phyloP scores from a whole-genome alignment of 164 flowering plant genomes.

The Tinospora cordifolia region DNA sequence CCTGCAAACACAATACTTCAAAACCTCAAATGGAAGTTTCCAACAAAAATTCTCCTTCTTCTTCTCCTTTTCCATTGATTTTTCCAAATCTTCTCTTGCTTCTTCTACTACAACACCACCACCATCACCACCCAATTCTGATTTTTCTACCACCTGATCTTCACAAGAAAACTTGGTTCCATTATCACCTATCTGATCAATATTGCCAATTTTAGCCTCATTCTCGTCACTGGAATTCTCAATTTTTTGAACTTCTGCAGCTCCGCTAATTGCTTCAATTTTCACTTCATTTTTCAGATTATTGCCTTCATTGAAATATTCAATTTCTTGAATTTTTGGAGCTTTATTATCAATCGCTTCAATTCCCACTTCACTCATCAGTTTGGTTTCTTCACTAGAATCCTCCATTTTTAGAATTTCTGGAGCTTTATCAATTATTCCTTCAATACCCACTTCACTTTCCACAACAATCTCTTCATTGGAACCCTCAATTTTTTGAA shows the following conservation, averaged over 20 bases:
- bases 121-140: not conserved
- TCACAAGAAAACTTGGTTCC: constrained; percentile 11
- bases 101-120: constrained; percentile 11
- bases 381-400: too few species aligned
- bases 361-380: not conserved
- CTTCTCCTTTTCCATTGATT: constrained; percentile 16
- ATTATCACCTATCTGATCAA: constrained; percentile 5
- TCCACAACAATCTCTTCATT: constrained; percentile 5
- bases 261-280: too few species aligned
- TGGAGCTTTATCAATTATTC: not conserved
- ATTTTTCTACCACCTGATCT: constrained; percentile 1
- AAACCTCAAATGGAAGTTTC: constrained; percentile 74
- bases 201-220: constrained; percentile 8
- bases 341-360: not conserved
- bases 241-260: too few species aligned
- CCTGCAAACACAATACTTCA: constrained; percentile 59
- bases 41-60: constrained; percentile 62
- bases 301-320: too few species aligned
- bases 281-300: too few species aligned
- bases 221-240: not conserved
- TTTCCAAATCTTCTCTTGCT: constrained; percentile 12
- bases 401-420: too few species aligned
- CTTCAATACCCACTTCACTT: not conserved
- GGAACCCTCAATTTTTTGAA: constrained; percentile 6
- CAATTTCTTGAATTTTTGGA: too few species aligned